phyloP scores from a whole-genome alignment of 176 grass and related monocot genomes.

The Oryza glumipatula region DNA sequence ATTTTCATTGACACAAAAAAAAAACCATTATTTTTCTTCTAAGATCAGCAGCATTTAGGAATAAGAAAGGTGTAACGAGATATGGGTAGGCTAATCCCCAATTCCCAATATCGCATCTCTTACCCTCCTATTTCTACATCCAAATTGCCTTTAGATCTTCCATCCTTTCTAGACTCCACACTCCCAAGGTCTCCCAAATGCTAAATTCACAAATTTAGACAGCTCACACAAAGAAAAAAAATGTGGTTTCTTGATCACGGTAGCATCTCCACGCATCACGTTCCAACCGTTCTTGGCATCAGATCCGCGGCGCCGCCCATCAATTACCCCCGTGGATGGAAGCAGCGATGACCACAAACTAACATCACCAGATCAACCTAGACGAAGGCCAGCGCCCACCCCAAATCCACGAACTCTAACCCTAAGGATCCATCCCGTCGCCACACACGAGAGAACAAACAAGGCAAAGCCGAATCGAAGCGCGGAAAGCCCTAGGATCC shows the following conservation, averaged over 20 bases:
- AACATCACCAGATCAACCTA: neutral
- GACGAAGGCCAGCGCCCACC: neutral
- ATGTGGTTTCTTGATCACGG: neutral
- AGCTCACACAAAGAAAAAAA: neutral
- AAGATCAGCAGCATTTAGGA: neutral
- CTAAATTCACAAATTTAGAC: neutral
- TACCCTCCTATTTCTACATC: neutral
- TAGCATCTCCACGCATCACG: neutral
- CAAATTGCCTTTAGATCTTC: neutral
- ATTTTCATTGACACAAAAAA: neutral
- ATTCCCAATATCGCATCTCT: neutral
- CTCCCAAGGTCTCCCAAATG: neutral
- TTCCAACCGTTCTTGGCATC: neutral
- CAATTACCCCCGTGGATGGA: neutral
- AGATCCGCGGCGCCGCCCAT: neutral
- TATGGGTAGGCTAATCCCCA: neutral
- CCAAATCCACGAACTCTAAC: slow-evolving; percentile 38
- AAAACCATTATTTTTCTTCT: neutral
- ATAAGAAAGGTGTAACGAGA: neutral
- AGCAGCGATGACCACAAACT: neutral
- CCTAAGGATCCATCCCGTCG: slow-evolving; percentile 32
- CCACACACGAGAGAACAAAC: neutral
- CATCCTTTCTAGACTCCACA: neutral
- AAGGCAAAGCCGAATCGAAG: neutral
- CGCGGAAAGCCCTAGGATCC: neutral